A percentile compares a stretch with the other conserved stretches of the same genome.
These are phyloP conservation scores for Colletotrichum tropicicola DNA, from an alignment of 2,329 filamentous ascomycete species.

Conservation along the genomic window DNA sequence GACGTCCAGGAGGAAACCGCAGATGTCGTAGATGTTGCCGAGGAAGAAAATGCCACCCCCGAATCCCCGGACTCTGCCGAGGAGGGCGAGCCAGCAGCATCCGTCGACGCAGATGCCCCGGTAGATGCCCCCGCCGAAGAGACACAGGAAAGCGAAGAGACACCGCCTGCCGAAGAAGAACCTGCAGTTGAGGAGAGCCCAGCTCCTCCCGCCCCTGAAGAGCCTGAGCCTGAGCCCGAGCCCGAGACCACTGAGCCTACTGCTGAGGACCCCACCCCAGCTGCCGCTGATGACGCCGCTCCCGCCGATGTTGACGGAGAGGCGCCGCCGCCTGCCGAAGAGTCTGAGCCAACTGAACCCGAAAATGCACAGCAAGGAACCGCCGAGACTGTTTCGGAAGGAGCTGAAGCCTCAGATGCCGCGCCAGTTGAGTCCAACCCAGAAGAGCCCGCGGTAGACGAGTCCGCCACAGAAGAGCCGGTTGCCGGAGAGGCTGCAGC, in stretches of 20 bases:
- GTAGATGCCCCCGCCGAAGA: neutral
- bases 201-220: constrained; percentile 6
- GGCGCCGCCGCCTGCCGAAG: neutral
- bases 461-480: neutral
- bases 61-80: neutral
- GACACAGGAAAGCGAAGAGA: neutral
- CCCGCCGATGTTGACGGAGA: neutral
- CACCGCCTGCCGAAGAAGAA: neutral
- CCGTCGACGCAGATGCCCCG: constrained; percentile 4
- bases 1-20: constrained; percentile 20
- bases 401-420: neutral
- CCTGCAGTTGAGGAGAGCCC: neutral
- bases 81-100: neutral
- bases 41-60: constrained; percentile 10
- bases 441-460: constrained; percentile 12
- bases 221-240: neutral
- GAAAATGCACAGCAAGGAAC: neutral
- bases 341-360: neutral
- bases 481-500: constrained; percentile 21
- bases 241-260: constrained; percentile 1
- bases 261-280: constrained; percentile 9
- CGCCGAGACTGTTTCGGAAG: neutral
- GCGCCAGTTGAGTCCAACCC: constrained; percentile 22
- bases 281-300: neutral
- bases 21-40: constrained; percentile 27